Base-by-base conservation (phyloP, 192 early-diverging fungal genomes). In the Entophlyctis luteolus region DNA sequence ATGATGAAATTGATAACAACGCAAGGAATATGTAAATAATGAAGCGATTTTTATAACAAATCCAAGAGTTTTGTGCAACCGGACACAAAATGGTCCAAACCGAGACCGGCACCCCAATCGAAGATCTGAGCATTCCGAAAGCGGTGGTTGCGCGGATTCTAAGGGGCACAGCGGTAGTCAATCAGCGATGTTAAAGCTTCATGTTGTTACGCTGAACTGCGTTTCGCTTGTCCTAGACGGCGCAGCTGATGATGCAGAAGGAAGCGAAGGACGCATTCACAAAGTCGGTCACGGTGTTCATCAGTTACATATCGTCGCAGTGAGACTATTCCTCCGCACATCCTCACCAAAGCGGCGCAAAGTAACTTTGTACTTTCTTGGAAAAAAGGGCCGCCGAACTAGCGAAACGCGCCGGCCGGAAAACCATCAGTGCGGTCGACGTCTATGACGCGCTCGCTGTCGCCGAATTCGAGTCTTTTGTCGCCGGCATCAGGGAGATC, bases 91-190 rank as follows among this genome's bases (percentile, higher is more conserved):
- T n/a, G n/a, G n/a, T n/a, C n/a, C n/a, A n/a, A n/a, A n/a, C n/a
- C n/a, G n/a, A 42, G n/a, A 63, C 18, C 14, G 48, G 23, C 16
- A 63, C 38, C 62, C 47, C 47, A n/a, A 63, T 63, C 16, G 62
- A 63, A 33, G 62, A 63, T 48, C 48, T 63, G 14, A 46, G 38
- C 3, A 63, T 63, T 10, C 62, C 62, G 35, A 48, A 63, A 50
- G 48, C 47, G 10, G 50, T 63, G 6, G 48, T 63, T 16, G 35
- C 45, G 27, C 62, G 62, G 23, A 63, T 63, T 22, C 12, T 63
- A 10, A 63, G 50, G 33, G 47, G 47, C 10, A 49, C 12, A 20
- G 4, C 45, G 42, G 62, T 52, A 33, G 31, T 27, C 25, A 53
- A 20, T 46, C 3, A 1, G 1, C 14, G 2, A 20, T 12, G 14